A percentile compares a stretch with the other conserved stretches of the same genome.
These are phyloP conservation scores for Glycine tomentella DNA, from an alignment of 306 rosid genomes.

Conservation along the genomic window DNA sequence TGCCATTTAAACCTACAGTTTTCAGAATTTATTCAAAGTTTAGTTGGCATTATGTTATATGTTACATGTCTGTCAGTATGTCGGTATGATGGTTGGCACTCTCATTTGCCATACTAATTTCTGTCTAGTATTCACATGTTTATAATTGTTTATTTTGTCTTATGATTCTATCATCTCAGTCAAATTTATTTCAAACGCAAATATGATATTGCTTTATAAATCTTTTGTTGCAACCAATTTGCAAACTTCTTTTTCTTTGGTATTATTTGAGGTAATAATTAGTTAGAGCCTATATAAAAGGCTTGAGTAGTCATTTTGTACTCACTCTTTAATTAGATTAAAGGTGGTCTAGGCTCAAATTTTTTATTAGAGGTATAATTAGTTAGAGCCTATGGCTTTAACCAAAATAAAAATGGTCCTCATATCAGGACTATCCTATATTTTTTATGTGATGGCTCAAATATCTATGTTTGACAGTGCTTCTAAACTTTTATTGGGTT, in stretches of 20 bases:
- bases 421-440: background rate
- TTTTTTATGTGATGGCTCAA: background rate
- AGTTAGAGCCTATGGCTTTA: too few species aligned
- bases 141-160: background rate
- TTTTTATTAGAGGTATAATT: too few species aligned
- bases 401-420: background rate
- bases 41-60: slow-evolving; percentile 23
- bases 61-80: slow-evolving; percentile 16
- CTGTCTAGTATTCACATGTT: slow-evolving; percentile 1
- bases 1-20: slow-evolving; percentile 19
- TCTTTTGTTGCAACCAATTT: background rate
- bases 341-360: too few species aligned
- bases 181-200: background rate
- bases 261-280: too few species aligned
- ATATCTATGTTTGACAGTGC: background rate
- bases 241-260: background rate
- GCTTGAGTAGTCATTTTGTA: too few species aligned
- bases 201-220: background rate
- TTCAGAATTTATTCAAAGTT: slow-evolving; percentile 26
- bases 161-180: background rate
- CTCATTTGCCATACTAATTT: slow-evolving; percentile 29
- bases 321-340: too few species aligned
- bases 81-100: slow-evolving; percentile 5
- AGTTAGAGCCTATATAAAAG: too few species aligned
- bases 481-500: slow-evolving; percentile 25